Conservation (phyloP, 1,284 basidiomycete genomes). For the Leucoagaricus sp. region DNA sequence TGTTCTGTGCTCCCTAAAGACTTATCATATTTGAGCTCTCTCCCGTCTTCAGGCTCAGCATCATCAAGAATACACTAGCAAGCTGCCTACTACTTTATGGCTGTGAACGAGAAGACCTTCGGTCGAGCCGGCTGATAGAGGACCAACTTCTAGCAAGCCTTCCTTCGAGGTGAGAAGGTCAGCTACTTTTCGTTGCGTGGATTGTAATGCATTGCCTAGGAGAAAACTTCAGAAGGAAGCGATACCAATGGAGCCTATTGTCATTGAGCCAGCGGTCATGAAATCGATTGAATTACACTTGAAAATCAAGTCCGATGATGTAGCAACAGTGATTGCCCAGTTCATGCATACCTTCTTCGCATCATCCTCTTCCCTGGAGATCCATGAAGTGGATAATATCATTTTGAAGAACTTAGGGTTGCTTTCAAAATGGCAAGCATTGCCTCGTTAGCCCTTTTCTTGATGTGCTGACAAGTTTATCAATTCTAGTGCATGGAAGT, state of each 20-base stretch:
- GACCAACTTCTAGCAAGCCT: constrained; percentile 50
- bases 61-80: constrained; percentile 59
- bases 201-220: constrained; percentile 33
- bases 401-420: constrained; percentile 59
- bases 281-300: constrained; percentile 53
- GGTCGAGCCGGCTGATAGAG: constrained; percentile 43
- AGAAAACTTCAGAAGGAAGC: constrained; percentile 47
- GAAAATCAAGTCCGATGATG: constrained; percentile 46
- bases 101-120: constrained; percentile 52
- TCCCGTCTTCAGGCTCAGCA: constrained; percentile 39
- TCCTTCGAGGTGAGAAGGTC: constrained; percentile 49
- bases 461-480: neutral
- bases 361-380: constrained; percentile 57
- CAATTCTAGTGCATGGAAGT: constrained; percentile 57
- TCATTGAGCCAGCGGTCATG: constrained; percentile 57
- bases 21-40: constrained; percentile 2
- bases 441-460: neutral
- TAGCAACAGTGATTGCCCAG: constrained; percentile 56
- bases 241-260: constrained; percentile 52
- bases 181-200: neutral
- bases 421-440: constrained; percentile 56
- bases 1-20: constrained; percentile 6
- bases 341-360: constrained; percentile 63
- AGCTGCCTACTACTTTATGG: constrained; percentile 65
- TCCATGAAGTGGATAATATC: constrained; percentile 71